Base-by-base conservation (phyloP, 495 filamentous ascomycete species). In the Pyrenopolyporus hunteri region DNA sequence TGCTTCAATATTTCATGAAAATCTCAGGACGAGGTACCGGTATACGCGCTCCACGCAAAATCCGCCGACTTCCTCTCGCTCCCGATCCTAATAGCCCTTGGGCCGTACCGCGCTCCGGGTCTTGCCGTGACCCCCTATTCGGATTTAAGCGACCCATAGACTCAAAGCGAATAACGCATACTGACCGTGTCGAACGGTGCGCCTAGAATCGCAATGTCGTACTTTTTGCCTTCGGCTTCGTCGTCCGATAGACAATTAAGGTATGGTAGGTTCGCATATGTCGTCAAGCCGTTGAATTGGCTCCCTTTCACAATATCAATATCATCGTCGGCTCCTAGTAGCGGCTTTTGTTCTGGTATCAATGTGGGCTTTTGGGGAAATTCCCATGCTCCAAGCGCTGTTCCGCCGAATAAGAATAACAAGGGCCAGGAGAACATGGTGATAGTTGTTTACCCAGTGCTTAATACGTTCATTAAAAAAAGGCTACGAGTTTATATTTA, bases 21-120 rank as follows among this genome's bases (percentile, higher is more conserved):
- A 22, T 2, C 5, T 13, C 0, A 11, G 13, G 5, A 10, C 11
- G 1, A 1, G 23, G 40, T 36, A 73, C 73, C 74, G 3, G 68
- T 73, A 51, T 69, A 73, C 6, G 70, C 55, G 43, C 67, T 73
- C 55, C 66, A 75, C 10, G 59, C 52, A 19, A 50, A 47, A 14
- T 63, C 73, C 3, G 43, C 39, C 7, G 36, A 39, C 45, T 67
- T 72, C 13, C 72, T 51, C 47, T 61, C 45, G 42, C 71, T 74
- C 75, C 89, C 89, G 81, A 91, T 84, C 71, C 91, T 82, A 66
- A 94, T 94, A 20, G 88, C 89, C 44, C 81, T 85, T 8, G 91
- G 91, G 1, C 91, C 91, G 63, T 92, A 96, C 26, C 91, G 83
- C 28, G 90, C 91, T 44, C 91, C 91, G 4, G 91, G 91, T 57